Evolutionary conservation across 2,329 filamentous ascomycete genomes (phyloP).

Genomic region (Alternaria arbusti): DNA sequence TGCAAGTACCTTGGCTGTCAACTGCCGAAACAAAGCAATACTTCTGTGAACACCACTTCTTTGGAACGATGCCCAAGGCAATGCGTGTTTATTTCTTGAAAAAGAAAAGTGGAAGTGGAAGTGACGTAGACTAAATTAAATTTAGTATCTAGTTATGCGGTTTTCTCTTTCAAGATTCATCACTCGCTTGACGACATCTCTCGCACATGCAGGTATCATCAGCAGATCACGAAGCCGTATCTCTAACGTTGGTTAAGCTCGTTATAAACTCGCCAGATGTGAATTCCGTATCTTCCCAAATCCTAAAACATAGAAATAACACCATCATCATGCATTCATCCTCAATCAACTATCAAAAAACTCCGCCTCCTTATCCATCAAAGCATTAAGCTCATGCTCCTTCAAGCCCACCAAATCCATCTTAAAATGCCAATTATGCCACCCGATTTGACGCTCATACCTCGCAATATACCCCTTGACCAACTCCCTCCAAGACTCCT

Average conservation of each 20-base stretch:
- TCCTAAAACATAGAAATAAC: neutral
- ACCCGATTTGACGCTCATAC: slow-evolving; percentile 9
- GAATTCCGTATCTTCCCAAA: neutral
- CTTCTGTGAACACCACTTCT: neutral
- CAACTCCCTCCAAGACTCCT: slow-evolving; percentile 24
- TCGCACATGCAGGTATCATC: neutral
- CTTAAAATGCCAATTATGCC: slow-evolving; percentile 19
- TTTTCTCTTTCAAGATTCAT: neutral
- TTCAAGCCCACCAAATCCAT: slow-evolving; percentile 8
- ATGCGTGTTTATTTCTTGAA: neutral
- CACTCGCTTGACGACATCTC: neutral
- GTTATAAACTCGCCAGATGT: neutral
- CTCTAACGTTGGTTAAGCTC: neutral
- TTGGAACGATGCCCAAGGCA: rapidly evolving
- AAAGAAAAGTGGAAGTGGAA: neutral
- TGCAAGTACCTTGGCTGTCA: neutral
- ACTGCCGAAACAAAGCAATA: neutral
- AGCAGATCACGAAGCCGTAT: neutral
- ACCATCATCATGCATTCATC: neutral
- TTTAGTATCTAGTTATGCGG: neutral
- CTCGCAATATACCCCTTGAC: slow-evolving; percentile 18
- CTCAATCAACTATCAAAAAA: slow-evolving; percentile 21
- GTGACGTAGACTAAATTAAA: neutral
- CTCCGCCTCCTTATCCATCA: slow-evolving; percentile 18
- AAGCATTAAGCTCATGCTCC: slow-evolving; percentile 13